Base-by-base conservation (phyloP, 2,329 filamentous ascomycete species). In the Calonectria pseudoreteaudii region DNA sequence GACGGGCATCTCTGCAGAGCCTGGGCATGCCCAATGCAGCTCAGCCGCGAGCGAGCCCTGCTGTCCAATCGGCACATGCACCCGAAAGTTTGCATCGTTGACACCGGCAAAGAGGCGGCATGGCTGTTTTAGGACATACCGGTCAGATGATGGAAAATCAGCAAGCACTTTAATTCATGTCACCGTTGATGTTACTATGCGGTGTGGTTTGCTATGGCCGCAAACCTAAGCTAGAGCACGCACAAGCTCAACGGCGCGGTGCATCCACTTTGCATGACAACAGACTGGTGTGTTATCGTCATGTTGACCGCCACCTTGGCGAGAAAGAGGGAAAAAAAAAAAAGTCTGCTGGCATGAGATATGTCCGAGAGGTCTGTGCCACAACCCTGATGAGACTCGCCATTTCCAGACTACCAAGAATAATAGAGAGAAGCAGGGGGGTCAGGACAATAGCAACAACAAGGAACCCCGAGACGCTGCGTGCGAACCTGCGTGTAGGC, bases 31-130 rank as follows among this genome's bases (percentile, higher is more conserved):
- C 34, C 64, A 49, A 64, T 53, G 70, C 71, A 69, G 50, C 71
- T 60, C 66, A 66, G 60, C 30, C 49, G 60, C 62, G 49, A 69
- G 60, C 62, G 23, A 69, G 66, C 60, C 50, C 69, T 60, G 50
- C 66, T 26, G 50, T 69, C 71, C 71, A 73, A 69, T 73, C 66
- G 71, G 66, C 68, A 73, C 23, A 62, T 73, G 41, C 36, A 67
- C 23, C 66, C 58, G 60, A 69, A 31, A 36, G 20, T 52, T 66
- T 66, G 49, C 66, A 14, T 31, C 28, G 3, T 58, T 41, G 26
- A 58, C 49, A 50, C 70, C 30, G 2, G 38, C 44, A 66, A 13
- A 28, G 23, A 30, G n/a, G 23, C 52, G 58, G 58, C 47, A 56
- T 49, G 53, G 38, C 60, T 66, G 38, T 26, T 58, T 52, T 66